Percentiles rank a stretch among this genome's conserved stretches.
phyloP scores from a whole-genome alignment of 345 rosid genomes.

The Brassica rapa region DNA sequence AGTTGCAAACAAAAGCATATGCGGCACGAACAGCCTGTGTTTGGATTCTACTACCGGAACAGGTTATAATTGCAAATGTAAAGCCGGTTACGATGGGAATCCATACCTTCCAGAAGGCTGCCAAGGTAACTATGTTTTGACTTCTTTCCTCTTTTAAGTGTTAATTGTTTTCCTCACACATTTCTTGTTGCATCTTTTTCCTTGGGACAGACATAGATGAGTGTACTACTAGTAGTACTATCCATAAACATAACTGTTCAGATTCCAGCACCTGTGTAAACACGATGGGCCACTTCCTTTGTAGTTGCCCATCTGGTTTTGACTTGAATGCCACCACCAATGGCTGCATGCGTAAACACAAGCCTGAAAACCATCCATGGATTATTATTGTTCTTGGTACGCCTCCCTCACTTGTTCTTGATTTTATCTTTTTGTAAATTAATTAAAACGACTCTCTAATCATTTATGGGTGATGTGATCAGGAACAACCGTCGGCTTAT shows the following conservation, averaged over 20 bases:
- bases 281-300: conserved; percentile 27
- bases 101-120: conserved; percentile 40
- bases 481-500: not conserved
- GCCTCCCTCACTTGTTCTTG: not conserved
- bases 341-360: not conserved
- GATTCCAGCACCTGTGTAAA: not conserved
- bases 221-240: not conserved
- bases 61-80: conserved; percentile 42
- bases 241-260: conserved; percentile 3
- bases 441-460: not conserved
- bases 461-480: not conserved
- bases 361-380: not conserved
- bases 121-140: not conserved
- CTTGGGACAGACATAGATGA: not conserved
- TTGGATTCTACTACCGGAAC: not conserved
- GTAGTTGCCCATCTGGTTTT: conserved; percentile 32
- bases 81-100: conserved; percentile 38
- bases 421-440: too few species aligned
- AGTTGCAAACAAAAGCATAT: not conserved
- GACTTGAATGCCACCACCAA: not conserved
- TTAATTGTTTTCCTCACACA: not conserved
- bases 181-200: not conserved
- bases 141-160: not conserved
- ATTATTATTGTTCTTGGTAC: not conserved
- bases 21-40: conserved; percentile 12